Percentiles rank a stretch among this genome's conserved stretches.
These are phyloP conservation scores for Vitis rotundifolia DNA, from an alignment of 164 flowering plant genomes.

Conservation along the genomic window DNA sequence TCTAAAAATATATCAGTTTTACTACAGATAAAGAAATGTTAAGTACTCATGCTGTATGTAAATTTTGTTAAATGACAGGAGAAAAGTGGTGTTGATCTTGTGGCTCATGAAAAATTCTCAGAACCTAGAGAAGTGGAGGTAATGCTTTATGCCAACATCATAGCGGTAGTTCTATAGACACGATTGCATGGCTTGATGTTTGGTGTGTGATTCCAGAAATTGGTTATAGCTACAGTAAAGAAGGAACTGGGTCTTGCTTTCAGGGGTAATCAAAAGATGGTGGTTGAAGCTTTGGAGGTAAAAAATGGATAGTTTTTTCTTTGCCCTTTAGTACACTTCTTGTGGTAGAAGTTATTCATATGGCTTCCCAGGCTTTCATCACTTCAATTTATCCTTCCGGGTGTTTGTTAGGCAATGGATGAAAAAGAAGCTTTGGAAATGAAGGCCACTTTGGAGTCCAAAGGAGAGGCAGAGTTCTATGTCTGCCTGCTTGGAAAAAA, in stretches of 20 bases:
- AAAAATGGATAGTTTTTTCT: background rate
- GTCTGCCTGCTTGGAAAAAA: conserved; percentile 39
- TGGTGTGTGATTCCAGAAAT: conserved; percentile 49
- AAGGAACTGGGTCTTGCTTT: conserved; percentile 92
- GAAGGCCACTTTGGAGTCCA: conserved; percentile 39
- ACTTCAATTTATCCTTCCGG: background rate
- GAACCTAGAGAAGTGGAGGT: conserved; percentile 89
- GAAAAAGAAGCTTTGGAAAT: conserved; percentile 43
- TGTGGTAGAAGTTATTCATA: no score
- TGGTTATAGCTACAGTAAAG: conserved; percentile 78
- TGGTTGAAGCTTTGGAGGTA: conserved; percentile 96
- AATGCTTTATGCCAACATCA: background rate
- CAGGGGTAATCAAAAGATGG: conserved; percentile 81
- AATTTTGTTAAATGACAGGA: conserved; percentile 44
- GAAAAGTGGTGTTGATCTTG: conserved; percentile 71
- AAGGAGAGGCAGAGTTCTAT: conserved; percentile 36
- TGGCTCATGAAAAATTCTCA: conserved; percentile 68
- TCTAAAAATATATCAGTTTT: no score
- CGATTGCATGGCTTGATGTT: background rate
- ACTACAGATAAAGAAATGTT: background rate
- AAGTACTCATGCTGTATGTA: background rate
- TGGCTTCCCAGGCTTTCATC: background rate
- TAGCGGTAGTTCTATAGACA: no score
- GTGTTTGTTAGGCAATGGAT: conserved; percentile 28
- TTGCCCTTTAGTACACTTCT: no score